These are phyloP conservation scores for Penicillium tannophilum DNA, from an alignment of 495 filamentous ascomycete genomes.

Conservation along the genomic window DNA sequence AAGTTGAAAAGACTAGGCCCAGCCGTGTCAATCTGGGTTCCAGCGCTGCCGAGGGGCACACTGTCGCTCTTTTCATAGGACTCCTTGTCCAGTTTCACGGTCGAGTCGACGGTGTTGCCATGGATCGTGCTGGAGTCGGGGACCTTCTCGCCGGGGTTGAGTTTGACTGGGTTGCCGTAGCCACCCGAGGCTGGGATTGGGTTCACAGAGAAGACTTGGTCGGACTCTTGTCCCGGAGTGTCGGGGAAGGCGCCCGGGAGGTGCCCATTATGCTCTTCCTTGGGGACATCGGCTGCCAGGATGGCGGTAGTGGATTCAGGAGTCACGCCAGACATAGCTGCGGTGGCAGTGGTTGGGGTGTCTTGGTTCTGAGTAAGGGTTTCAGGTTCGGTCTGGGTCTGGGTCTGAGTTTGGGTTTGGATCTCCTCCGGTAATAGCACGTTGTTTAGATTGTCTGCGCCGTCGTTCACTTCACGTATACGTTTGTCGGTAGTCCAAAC, in stretches of 20 bases:
- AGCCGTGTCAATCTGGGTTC: slow-evolving; percentile 19
- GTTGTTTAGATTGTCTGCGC: slow-evolving; percentile 82
- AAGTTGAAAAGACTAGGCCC: slow-evolving; percentile 51
- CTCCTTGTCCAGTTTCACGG: slow-evolving; percentile 75
- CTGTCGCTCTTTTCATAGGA: slow-evolving; percentile 78
- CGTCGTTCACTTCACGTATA: slow-evolving; percentile 77
- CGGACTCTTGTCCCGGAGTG: slow-evolving; percentile 64
- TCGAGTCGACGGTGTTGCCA: slow-evolving; percentile 51
- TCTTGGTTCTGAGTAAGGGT: slow-evolving; percentile 1
- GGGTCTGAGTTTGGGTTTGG: slow-evolving; percentile 2
- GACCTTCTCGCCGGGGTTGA: slow-evolving; percentile 79
- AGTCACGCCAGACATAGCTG: slow-evolving; percentile 66
- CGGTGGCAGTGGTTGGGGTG: slow-evolving; percentile 17
- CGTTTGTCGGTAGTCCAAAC: slow-evolving; percentile 80
- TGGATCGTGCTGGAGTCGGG: slow-evolving; percentile 59
- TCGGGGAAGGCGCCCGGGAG: slow-evolving; percentile 81
- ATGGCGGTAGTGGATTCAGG: slow-evolving; percentile 75
- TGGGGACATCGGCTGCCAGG: slow-evolving; percentile 68
- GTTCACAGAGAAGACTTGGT: slow-evolving; percentile 62
- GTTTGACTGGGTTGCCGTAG: slow-evolving; percentile 75
- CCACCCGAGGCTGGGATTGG: slow-evolving; percentile 72
- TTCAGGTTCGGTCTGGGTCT: slow-evolving; percentile 23
- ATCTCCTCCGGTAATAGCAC: slow-evolving; percentile 77
- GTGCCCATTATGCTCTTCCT: slow-evolving; percentile 49
- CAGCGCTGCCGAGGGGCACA: slow-evolving; percentile 33